Evolutionary conservation across 202 grass and related monocot genomes (phyloP).

Genomic region (Panicum virgatum): DNA sequence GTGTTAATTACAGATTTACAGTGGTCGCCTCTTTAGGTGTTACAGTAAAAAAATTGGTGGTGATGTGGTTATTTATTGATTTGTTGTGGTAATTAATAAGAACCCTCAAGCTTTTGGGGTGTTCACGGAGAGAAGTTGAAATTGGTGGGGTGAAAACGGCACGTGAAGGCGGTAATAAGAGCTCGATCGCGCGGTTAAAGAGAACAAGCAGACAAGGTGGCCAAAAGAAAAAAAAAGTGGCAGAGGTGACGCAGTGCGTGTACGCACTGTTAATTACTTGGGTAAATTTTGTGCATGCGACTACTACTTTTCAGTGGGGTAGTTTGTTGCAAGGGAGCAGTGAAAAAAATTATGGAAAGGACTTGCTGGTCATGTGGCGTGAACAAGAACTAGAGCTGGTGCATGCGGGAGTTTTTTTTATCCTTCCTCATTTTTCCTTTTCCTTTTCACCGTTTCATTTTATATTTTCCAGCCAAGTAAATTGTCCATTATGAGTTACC

Average conservation of each 20-base stretch:
- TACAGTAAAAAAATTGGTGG: conserved; percentile 51
- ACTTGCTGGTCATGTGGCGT: conserved; percentile 32
- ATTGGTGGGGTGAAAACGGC: conserved; percentile 36
- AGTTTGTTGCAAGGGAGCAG: conserved; percentile 28
- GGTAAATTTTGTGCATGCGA: conserved; percentile 36
- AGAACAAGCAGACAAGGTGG: conserved; percentile 4
- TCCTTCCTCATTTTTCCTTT: background rate
- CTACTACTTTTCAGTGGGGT: conserved; percentile 35
- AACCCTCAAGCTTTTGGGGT: conserved; percentile 42
- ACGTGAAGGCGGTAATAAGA: conserved; percentile 42
- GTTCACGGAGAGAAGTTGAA: conserved; percentile 36
- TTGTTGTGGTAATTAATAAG: conserved; percentile 84
- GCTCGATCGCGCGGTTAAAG: conserved; percentile 33
- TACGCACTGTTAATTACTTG: conserved; percentile 21
- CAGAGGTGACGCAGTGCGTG: conserved; percentile 15
- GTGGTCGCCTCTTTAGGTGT: conserved; percentile 38
- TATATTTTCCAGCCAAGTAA: conserved; percentile 41
- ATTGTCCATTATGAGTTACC: conserved; percentile 64
- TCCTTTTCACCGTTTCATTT: conserved; percentile 1
- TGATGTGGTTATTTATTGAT: conserved; percentile 83
- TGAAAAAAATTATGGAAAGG: conserved; percentile 17
- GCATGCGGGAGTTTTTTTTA: conserved; percentile 41
- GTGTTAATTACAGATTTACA: conserved; percentile 46
- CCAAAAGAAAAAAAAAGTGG: conserved; percentile 1
- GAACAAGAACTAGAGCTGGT: conserved; percentile 34